Percentiles rank a stretch among this genome's conserved stretches.
Evolutionary conservation across 768 basidiomycete species (phyloP).

Genomic region (Xanthoconium stramineum): DNA sequence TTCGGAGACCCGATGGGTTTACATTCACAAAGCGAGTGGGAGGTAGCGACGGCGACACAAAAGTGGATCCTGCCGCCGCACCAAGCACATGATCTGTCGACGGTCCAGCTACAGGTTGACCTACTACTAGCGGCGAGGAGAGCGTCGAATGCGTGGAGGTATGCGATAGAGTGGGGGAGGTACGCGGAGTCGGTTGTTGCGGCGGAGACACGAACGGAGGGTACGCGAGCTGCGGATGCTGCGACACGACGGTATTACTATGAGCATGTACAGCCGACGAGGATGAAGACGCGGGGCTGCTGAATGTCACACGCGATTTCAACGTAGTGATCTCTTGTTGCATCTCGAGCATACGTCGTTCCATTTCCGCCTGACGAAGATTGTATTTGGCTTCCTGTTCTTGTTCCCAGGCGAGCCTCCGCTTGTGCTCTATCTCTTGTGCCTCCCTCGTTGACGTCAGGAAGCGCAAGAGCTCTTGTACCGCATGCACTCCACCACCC

Average conservation of each 20-base stretch:
- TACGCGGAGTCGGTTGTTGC: slow-evolving; percentile 31
- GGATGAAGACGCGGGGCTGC: slow-evolving; percentile 11
- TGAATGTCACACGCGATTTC: slow-evolving; percentile 36
- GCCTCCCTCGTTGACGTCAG: slow-evolving; percentile 55
- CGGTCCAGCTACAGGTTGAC: slow-evolving; percentile 12
- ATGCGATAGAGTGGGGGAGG: slow-evolving; percentile 29
- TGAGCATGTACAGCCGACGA: slow-evolving; percentile 1
- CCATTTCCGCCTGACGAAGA: slow-evolving; percentile 57
- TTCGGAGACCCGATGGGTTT: slow-evolving; percentile 5
- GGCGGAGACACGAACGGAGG: slow-evolving; percentile 3
- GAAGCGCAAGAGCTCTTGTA: slow-evolving; percentile 61
- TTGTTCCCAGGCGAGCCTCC: slow-evolving; percentile 65
- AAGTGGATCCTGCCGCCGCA: slow-evolving; percentile 3
- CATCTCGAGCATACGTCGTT: slow-evolving; percentile 52
- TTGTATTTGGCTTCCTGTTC: slow-evolving; percentile 61
- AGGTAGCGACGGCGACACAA: slow-evolving; percentile 17
- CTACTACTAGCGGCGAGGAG: slow-evolving; percentile 4
- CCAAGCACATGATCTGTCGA: slow-evolving; percentile 3
- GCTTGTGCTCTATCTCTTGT: slow-evolving; percentile 56
- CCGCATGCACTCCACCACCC: slow-evolving; percentile 39
- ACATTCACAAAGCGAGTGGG: slow-evolving; percentile 21
- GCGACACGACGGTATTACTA: neutral
- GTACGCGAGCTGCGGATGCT: slow-evolving; percentile 9
- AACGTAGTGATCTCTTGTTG: slow-evolving; percentile 50
- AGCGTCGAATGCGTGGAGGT: slow-evolving; percentile 27